Base-by-base conservation (phyloP, 805 yeast species). In the Cyberlindnera petersonii region DNA sequence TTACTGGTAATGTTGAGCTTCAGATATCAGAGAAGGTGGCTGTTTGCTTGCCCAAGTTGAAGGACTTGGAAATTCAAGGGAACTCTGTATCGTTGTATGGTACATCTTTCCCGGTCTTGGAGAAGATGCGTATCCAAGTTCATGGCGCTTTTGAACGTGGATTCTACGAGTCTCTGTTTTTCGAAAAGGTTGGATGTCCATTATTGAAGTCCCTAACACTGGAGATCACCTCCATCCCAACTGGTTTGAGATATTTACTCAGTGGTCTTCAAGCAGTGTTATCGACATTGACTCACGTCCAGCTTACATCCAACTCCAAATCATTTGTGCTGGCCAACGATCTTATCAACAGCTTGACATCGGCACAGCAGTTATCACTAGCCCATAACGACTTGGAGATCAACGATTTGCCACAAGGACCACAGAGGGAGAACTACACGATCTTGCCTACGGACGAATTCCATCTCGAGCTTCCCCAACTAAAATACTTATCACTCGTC, bases 91-190 rank as follows among this genome's bases (percentile, higher is more conserved):
- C 46, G 0, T 33, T 54, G 14, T 28, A 33, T 3, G 24, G 39
- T 18, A 17, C 41, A 6, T 11, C 28, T 3, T 13, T 51, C 2
- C 57, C 59, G 10, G 23, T 21, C 0, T 18, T 54, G 20, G 22
- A 33, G 6, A 30, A 17, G 2, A 20, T 54, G 3, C 17, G 36
- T 2, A 24, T 54, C 3, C 42, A 42, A 8, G n/a, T 54, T 2
- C 47, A 46, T 46, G 55, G 53, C 0, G 46, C 55, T 4, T 35
- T 26, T 24, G 49, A 46, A 17, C 31, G 57, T 20, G 40, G 33
- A 4, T 44, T 50, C 14, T 16, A 36, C 3, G 40, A 47, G 21
- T 46, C 46, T 3, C 9, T 52, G 5, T 31, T 31, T n/a, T 40
- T 50, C 18, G 37, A 44, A 10, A 38, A 44, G 3, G 24, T 52